Percentiles rank a stretch among this genome's conserved stretches.
Evolutionary conservation across 2,329 filamentous ascomycete genomes (phyloP).

Genomic region (Penicillium glabrum): DNA sequence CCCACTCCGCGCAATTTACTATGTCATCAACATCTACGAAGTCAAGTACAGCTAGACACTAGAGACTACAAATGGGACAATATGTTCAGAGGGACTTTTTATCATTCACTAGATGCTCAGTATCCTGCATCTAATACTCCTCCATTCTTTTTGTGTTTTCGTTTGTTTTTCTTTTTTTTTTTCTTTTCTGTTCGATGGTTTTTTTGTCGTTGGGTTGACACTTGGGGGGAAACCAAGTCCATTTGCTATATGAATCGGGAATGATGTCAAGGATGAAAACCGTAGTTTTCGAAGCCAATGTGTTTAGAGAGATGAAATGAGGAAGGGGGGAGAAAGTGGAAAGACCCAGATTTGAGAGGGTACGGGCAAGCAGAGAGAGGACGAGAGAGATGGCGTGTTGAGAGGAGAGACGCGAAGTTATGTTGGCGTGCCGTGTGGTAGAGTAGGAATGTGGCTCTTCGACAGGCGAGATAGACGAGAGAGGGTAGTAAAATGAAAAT

Average conservation of each 20-base stretch:
- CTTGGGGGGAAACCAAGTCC: not conserved
- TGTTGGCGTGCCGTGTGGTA: not conserved
- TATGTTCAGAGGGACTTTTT: conserved; percentile 25
- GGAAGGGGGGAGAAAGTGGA: not conserved
- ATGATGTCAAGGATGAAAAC: not conserved
- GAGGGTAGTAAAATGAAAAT: not conserved
- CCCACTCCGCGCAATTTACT: conserved; percentile 14
- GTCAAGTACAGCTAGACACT: not conserved
- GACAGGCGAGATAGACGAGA: not conserved
- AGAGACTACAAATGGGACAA: not conserved
- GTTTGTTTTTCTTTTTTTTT: conserved; percentile 7
- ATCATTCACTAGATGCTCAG: conserved; percentile 30
- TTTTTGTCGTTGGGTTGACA: not conserved
- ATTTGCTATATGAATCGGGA: not conserved
- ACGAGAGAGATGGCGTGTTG: not conserved
- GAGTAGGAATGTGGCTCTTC: not conserved
- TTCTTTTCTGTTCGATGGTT: not conserved
- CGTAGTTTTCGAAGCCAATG: not conserved
- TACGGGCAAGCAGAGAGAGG: not conserved
- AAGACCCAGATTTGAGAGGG: not conserved
- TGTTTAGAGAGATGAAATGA: not conserved
- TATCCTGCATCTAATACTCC: conserved; percentile 24
- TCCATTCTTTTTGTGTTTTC: conserved; percentile 23
- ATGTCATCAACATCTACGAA: not conserved
- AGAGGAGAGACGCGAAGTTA: not conserved